phyloP scores from a whole-genome alignment of 345 rosid species.

The Ceriops zippeliana region DNA sequence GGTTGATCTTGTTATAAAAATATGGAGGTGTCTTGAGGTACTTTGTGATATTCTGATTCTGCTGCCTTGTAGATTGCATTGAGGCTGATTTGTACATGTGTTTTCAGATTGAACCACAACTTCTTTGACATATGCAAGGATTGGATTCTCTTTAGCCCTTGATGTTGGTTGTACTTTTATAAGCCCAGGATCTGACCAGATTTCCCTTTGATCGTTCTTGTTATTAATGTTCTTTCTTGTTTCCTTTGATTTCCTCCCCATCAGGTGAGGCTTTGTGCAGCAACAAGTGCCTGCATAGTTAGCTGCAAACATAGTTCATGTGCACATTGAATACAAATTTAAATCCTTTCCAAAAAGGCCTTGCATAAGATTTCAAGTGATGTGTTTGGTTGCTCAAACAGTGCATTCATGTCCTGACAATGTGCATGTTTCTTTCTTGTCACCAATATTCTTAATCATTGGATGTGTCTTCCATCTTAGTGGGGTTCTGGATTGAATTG shows the following conservation, averaged over 20 bases:
- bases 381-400: too few relatives aligned
- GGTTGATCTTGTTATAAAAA: not conserved
- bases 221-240: too few relatives aligned
- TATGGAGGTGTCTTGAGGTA: not conserved
- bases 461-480: not conserved
- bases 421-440: not conserved
- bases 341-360: too few relatives aligned
- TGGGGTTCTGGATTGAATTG: not conserved
- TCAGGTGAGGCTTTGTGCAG: too few relatives aligned
- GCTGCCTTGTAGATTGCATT: too few relatives aligned
- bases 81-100: not conserved
- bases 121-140: constrained; percentile 1
- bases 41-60: not conserved
- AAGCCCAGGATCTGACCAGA: not conserved
- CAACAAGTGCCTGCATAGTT: too few relatives aligned
- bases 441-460: not conserved
- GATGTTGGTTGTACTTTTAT: not conserved
- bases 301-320: too few relatives aligned
- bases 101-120: constrained; percentile 1
- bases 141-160: not conserved
- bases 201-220: not conserved
- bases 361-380: not conserved
- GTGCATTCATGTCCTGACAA: too few relatives aligned
- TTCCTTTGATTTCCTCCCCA: too few relatives aligned
- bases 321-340: too few relatives aligned